A percentile compares a stretch with the other conserved stretches of the same genome.
Conservation (phyloP, 192 early-diverging fungal species). For the Gorgonomyces haynaldii region DNA sequence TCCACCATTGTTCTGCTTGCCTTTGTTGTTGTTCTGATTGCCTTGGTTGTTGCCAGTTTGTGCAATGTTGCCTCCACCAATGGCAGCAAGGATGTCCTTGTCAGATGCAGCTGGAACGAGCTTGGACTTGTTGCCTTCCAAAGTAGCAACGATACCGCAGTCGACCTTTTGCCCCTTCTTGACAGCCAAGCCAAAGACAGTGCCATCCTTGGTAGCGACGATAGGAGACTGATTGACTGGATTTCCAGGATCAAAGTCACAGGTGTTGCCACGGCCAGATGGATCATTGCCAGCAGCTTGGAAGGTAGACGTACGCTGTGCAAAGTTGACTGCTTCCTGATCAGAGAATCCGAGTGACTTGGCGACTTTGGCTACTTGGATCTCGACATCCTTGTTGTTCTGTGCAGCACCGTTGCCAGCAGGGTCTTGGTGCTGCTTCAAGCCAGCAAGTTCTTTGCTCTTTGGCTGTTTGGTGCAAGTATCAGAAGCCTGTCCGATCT, state of each 20-base stretch:
- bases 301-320: conserved; percentile 10
- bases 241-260: conserved; percentile 4
- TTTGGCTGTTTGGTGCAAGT: conserved; percentile 7
- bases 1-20: too few species aligned
- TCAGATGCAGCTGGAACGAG: not conserved
- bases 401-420: not conserved
- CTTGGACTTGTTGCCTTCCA: conserved; percentile 1
- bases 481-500: not conserved
- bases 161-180: conserved; percentile 9
- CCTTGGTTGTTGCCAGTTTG: too few species aligned
- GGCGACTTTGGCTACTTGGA: conserved; percentile 4
- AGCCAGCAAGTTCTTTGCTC: not conserved
- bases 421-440: conserved; percentile 12
- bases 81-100: conserved; percentile 7
- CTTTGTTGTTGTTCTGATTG: too few species aligned
- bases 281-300: conserved; percentile 1
- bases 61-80: too few species aligned
- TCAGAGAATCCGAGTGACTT: conserved; percentile 8
- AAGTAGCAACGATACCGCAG: conserved; percentile 5
- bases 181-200: conserved; percentile 4
- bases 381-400: conserved; percentile 5
- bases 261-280: not conserved
- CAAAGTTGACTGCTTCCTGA: conserved; percentile 8
- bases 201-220: not conserved
- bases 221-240: conserved; percentile 1